Base-by-base conservation (phyloP, 169 alveolate species). In the Plasmodium berghei region DNA sequence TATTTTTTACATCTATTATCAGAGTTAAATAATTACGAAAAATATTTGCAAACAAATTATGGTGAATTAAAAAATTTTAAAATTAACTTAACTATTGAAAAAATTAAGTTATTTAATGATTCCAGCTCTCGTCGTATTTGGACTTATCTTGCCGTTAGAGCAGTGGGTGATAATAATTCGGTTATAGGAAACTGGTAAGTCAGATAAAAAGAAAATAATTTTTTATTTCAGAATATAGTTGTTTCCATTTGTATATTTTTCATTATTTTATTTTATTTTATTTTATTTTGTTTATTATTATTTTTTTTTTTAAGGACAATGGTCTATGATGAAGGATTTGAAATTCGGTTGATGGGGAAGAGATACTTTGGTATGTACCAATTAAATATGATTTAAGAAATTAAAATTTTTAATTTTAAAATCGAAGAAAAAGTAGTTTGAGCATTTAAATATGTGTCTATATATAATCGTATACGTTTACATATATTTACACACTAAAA, bases 301-400 rank as follows among this genome's bases (percentile, higher is more conserved):
- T n/a, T 42, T 34, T 42, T 10, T 10, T 16, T n/a, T 20, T 59
- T 10, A 64, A 75, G 97, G 97, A 95, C 96, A 2, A 95, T 94
- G 96, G 97, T 95, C 2, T 93, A 93, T 58, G 96, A 93, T 70
- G 96, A 95, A 52, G 97, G 97, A 6, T 95, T 95, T 64, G 96
- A 95, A 83, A 90, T 95, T 4, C 52, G 87, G 16, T 28, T 75
- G 20, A 52, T 59, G 0, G 77, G 90, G 46, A 80, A 59, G 72
- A 59, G 83, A 45, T 83, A 88, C 66, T 88, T 92, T 69, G 95
- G 93, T 64, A 72, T 72, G 58, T 63, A 1, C 5, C 14, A 14
- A n/a, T 71, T 1, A 9, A 9, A 54, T n/a, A n/a, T n/a, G n/a
- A n/a, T n/a, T n/a, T n/a, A n/a, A n/a, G n/a, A n/a, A n/a, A n/a